Percentiles rank a stretch among this genome's conserved stretches.
Conservation (phyloP, 176 grass and related monocot species). For the Saccharum officinarum region DNA sequence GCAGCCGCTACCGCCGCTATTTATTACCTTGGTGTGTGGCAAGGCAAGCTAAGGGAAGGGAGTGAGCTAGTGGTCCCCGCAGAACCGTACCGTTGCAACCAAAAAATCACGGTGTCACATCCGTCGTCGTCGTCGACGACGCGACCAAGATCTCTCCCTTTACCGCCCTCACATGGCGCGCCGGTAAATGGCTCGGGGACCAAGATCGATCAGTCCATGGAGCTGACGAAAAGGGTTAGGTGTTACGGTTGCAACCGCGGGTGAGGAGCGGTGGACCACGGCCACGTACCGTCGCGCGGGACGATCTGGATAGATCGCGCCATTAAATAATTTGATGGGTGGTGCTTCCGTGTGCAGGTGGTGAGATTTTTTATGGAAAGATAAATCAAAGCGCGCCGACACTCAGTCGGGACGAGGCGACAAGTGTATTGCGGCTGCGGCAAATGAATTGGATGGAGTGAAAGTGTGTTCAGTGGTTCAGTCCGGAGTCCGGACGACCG, state of each 20-base stretch:
- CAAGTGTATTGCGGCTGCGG: not conserved
- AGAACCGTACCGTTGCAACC: not conserved
- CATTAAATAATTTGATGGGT: not conserved
- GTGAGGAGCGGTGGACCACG: not conserved
- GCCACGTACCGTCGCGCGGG: no score
- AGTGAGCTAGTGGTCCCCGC: not conserved
- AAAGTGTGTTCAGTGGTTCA: no score
- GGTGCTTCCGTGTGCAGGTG: not conserved
- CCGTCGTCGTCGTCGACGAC: not conserved
- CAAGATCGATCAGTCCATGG: not conserved
- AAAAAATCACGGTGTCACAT: not conserved
- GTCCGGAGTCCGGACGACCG: not conserved
- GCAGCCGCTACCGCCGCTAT: no score
- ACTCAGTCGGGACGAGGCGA: not conserved
- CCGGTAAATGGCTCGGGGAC: not conserved
- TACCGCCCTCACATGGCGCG: not conserved
- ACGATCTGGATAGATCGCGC: not conserved
- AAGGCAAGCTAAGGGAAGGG: no score
- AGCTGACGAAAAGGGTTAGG: not conserved
- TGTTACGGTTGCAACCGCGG: constrained; percentile 3
- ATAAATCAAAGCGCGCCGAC: not conserved
- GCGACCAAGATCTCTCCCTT: not conserved
- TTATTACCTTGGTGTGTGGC: no score
- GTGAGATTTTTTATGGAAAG: no score
- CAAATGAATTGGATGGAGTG: not conserved